Evolutionary conservation across 192 early-diverging fungal genomes (phyloP).

Genomic region (Podochytrium sp.): DNA sequence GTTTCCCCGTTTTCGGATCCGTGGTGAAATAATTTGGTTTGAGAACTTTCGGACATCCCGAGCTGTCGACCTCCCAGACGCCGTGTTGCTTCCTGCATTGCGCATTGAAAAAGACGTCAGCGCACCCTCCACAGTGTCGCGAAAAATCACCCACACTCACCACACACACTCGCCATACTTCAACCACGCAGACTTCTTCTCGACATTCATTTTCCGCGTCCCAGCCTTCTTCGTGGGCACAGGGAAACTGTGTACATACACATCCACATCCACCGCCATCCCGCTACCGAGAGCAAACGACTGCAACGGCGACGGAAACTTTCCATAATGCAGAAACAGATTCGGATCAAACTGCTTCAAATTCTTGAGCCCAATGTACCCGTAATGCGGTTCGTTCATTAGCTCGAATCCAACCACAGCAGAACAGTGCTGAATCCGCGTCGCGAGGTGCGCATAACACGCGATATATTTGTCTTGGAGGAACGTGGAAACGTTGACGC

Average conservation of each 20-base stretch:
- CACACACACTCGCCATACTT: conserved; percentile 69
- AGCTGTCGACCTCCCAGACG: conserved; percentile 67
- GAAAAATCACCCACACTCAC: no score
- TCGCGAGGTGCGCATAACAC: conserved; percentile 71
- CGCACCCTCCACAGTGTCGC: no score
- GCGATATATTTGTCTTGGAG: conserved; percentile 67
- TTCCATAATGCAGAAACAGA: conserved; percentile 69
- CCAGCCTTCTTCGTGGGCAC: conserved; percentile 65
- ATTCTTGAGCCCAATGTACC: conserved; percentile 74
- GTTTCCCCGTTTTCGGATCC: conserved; percentile 56
- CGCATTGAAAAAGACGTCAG: not conserved
- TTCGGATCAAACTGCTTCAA: conserved; percentile 66
- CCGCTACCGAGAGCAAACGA: conserved; percentile 77
- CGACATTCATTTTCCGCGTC: conserved; percentile 61
- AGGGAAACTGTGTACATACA: conserved; percentile 78
- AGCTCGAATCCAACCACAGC: conserved; percentile 80
- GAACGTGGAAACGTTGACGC: conserved; percentile 65
- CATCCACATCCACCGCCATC: conserved; percentile 70
- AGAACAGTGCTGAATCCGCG: conserved; percentile 64
- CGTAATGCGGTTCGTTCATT: conserved; percentile 76
- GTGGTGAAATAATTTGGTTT: conserved; percentile 71
- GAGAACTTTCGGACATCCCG: conserved; percentile 55
- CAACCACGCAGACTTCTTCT: conserved; percentile 64
- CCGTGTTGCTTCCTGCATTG: conserved; percentile 63
- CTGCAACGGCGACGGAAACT: conserved; percentile 71